Conservation (phyloP, 164 flowering plant species). For the Berberis thunbergii region DNA sequence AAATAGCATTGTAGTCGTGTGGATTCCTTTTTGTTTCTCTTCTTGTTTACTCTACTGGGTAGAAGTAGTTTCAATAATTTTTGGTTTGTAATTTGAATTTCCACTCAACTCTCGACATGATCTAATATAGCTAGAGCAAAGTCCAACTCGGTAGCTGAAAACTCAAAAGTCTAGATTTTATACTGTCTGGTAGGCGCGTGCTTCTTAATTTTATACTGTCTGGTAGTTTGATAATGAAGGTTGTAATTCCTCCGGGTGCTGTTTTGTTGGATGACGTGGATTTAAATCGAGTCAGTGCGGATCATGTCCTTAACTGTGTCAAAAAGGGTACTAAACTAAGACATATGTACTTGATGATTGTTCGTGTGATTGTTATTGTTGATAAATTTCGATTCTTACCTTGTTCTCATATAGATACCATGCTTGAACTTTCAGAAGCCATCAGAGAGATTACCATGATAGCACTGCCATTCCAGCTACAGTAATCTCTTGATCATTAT, state of each 20-base stretch:
- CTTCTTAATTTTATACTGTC: constrained; percentile 77
- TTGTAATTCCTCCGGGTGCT: constrained; percentile 96
- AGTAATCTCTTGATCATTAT: constrained; percentile 28
- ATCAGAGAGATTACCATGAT: constrained; percentile 82
- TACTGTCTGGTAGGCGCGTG: constrained; percentile 46
- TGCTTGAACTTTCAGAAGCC: constrained; percentile 97
- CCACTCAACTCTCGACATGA: no score
- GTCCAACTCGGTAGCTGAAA: no score
- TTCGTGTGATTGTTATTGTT: no score
- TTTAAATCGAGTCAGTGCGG: constrained; percentile 95
- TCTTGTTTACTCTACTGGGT: no score
- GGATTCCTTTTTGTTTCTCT: no score
- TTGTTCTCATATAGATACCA: constrained; percentile 37
- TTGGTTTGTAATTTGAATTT: no score
- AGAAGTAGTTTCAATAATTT: no score
- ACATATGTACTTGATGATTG: no score
- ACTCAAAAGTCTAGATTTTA: constrained; percentile 1
- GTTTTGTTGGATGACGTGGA: constrained; percentile 93
- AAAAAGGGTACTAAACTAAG: constrained; percentile 47
- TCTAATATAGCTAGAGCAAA: no score
- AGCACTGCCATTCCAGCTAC: constrained; percentile 52
- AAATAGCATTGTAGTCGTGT: no score
- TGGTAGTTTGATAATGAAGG: constrained; percentile 83
- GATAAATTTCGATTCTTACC: no score
- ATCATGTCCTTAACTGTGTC: constrained; percentile 73